A percentile compares a stretch with the other conserved stretches of the same genome.
These are phyloP conservation scores for Pestalotiopsis sp. DNA, from an alignment of 2,329 filamentous ascomycete species.

Conservation along the genomic window DNA sequence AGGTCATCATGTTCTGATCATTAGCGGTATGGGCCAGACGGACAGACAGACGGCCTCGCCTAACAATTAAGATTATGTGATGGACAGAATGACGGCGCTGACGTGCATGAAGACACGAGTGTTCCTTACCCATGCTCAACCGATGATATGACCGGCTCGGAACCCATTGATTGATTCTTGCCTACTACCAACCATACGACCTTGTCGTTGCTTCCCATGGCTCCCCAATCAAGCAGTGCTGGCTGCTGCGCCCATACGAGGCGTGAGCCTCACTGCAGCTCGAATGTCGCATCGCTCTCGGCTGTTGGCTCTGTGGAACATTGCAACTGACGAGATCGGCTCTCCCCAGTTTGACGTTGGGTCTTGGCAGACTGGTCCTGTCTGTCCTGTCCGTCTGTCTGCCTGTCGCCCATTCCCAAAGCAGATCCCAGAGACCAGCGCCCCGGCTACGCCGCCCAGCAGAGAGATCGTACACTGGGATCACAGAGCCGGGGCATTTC, in stretches of 20 bases:
- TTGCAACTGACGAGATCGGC: neutral
- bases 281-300: neutral
- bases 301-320: neutral
- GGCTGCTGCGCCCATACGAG: neutral
- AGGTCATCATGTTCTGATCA: neutral
- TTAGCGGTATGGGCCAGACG: too few relatives aligned
- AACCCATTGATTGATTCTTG: neutral
- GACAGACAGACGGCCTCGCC: neutral
- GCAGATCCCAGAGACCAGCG: too few relatives aligned
- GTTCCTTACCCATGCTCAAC: neutral
- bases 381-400: neutral
- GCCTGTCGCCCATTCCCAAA: neutral
- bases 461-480: neutral
- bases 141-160: neutral
- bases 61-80: neutral
- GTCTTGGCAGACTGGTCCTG: neutral
- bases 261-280: constrained; percentile 11
- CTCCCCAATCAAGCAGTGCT: constrained; percentile 3
- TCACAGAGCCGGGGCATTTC: neutral
- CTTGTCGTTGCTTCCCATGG: neutral
- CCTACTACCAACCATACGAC: neutral
- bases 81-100: neutral
- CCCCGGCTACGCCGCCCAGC: neutral
- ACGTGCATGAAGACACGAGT: constrained; percentile 8
- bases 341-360: neutral